phyloP scores from a whole-genome alignment of 345 rosid genomes.

The Linum usitatissimum region DNA sequence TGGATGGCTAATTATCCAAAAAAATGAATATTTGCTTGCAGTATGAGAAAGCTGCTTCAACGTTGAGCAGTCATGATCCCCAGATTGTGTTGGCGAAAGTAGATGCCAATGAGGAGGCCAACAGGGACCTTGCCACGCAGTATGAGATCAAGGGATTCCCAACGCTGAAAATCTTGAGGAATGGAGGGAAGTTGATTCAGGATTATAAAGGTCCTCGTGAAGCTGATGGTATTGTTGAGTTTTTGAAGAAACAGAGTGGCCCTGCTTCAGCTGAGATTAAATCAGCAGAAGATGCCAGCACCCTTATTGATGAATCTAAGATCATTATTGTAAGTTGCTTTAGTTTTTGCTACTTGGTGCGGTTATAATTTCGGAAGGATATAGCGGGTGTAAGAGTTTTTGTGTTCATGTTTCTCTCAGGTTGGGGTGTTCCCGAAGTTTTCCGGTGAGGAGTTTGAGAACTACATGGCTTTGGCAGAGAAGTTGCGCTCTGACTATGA shows the following conservation, averaged over 20 bases:
- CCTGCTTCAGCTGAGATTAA: constrained; percentile 80
- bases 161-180: constrained; percentile 69
- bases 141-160: constrained; percentile 81
- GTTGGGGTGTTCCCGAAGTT: constrained; percentile 86
- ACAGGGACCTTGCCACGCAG: constrained; percentile 47
- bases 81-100: constrained; percentile 69
- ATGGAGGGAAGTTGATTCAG: constrained; percentile 66
- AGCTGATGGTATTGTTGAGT: constrained; percentile 73
- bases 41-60: constrained; percentile 93
- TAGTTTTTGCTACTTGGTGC: neutral
- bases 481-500: constrained; percentile 80
- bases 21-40: constrained; percentile 12
- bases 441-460: constrained; percentile 79
- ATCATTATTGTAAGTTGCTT: constrained; percentile 52
- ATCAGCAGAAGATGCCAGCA: constrained; percentile 48
- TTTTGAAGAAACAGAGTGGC: constrained; percentile 81
- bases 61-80: constrained; percentile 55
- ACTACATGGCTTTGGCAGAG: constrained; percentile 56
- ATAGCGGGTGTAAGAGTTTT: neutral
- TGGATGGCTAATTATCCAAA: neutral
- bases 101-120: constrained; percentile 69
- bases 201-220: constrained; percentile 97
- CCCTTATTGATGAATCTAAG: constrained; percentile 50
- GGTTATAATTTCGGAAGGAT: neutral
- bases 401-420: constrained; percentile 24